Base-by-base conservation (phyloP, 495 filamentous ascomycete genomes). In the Hypoxylon subgilvum region DNA sequence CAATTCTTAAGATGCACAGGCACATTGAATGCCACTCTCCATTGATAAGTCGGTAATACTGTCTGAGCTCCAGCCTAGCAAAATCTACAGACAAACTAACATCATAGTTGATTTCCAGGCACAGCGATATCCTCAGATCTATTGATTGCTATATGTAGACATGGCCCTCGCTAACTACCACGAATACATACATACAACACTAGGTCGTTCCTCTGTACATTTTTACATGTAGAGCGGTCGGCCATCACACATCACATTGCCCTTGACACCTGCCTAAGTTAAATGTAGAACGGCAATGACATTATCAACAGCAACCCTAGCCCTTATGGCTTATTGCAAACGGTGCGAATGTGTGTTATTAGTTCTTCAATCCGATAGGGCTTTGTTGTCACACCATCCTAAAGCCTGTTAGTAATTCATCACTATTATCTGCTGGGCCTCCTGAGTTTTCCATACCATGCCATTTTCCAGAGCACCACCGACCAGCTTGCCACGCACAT, bases 321-420 rank as follows among this genome's bases (percentile, higher is more conserved):
- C 34, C 18, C 50, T 42, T 21, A 40, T 30, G 27, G 13, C 21
- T 18, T 56, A 8, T 43, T 19, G 12, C 58, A 62, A 72, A 54
- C 36, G 40, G 63, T 44, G 63, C 68, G 42, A 28, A 88, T 84
- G 71, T 86, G 88, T 9, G 78, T 75, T 10, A 88, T 75, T n/a
- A 91, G 68, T 28, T 89, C 86, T 3, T 76, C 69, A 35, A 88
- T 85, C 8, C 82, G 75, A 59, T 91, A 91, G 8, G 88, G 88
- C 66, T 92, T 92, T 9, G 83, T 82, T 6, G 91, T 80, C 5
- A 89, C 81, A 57, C 86, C 86, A 58, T 91, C 85, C 83, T 85
- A 59, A 8, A 34, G 6, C 5, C 36, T 14, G 47, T 42, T 19
- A 32, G 25, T 27, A 41, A 17, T 17, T 4, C 2, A n/a, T 13